Percentiles rank a stretch among this genome's conserved stretches.
Conservation (phyloP, 352 stramenopile species). For the Discostella stelligera region DNA sequence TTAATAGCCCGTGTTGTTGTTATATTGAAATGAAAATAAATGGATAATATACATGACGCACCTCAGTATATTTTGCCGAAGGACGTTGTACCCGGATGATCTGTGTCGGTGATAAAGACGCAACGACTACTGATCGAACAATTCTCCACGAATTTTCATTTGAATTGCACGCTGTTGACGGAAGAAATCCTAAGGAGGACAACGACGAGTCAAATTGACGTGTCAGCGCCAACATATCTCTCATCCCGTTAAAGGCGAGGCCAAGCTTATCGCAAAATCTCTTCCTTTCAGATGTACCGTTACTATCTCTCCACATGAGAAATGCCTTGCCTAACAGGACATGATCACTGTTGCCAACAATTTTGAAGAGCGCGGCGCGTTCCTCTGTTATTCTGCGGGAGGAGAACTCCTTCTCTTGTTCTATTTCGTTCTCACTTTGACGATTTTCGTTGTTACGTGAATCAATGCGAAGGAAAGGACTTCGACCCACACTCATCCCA, state of each 20-base stretch:
- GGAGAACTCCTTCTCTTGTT: conserved; percentile 37
- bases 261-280: conserved; percentile 63
- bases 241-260: conserved; percentile 66
- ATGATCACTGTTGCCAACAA: conserved; percentile 77
- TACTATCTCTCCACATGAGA: conserved; percentile 57
- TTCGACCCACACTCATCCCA: conserved; percentile 65
- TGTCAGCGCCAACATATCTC: conserved; percentile 76
- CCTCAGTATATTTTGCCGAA: conserved; percentile 92
- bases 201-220: conserved; percentile 82
- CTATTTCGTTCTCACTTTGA: conserved; percentile 18
- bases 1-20: not conserved
- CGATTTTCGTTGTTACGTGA: conserved; percentile 20
- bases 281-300: conserved; percentile 41
- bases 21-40: not conserved
- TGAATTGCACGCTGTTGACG: conserved; percentile 52
- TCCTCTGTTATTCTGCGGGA: conserved; percentile 57
- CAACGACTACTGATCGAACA: conserved; percentile 68
- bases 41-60: not conserved
- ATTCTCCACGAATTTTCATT: conserved; percentile 75
- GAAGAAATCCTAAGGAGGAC: conserved; percentile 57
- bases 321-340: conserved; percentile 69
- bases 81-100: conserved; percentile 90
- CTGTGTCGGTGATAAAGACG: conserved; percentile 88
- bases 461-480: conserved; percentile 68
- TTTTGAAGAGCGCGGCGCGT: conserved; percentile 61